Percentiles rank a stretch among this genome's conserved stretches.
Evolutionary conservation across 2,329 filamentous ascomycete species (phyloP).

Genomic region (Nigrograna mackinnonii): DNA sequence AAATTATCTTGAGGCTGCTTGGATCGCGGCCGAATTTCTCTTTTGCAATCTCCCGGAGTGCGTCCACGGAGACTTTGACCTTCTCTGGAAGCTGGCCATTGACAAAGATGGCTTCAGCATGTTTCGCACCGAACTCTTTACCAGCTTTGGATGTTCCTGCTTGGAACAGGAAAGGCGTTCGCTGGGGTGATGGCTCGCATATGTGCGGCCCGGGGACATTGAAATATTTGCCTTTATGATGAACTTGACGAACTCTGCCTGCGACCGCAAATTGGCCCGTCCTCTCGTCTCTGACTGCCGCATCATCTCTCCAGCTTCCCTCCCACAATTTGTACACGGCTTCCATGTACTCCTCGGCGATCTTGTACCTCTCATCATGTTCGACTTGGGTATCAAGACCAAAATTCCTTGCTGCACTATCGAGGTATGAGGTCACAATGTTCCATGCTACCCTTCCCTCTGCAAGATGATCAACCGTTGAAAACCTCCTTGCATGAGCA

Average conservation of each 20-base stretch:
- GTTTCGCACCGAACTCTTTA: constrained; percentile 66
- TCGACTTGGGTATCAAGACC: constrained; percentile 57
- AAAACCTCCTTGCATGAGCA: constrained; percentile 62
- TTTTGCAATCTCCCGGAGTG: constrained; percentile 60
- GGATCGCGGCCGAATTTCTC: constrained; percentile 61
- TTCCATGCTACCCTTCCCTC: constrained; percentile 54
- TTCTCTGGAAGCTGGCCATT: constrained; percentile 64
- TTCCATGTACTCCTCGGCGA: constrained; percentile 69
- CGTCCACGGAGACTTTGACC: constrained; percentile 61
- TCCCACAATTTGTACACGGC: constrained; percentile 70
- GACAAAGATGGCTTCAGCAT: constrained; percentile 71
- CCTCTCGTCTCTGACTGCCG: constrained; percentile 60
- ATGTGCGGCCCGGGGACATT: constrained; percentile 68
- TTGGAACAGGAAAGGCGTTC: constrained; percentile 69
- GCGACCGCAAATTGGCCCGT: constrained; percentile 61
- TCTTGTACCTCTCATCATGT: constrained; percentile 68
- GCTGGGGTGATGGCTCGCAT: constrained; percentile 66
- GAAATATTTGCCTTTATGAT: constrained; percentile 68
- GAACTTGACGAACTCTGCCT: constrained; percentile 61
- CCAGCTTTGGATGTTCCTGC: constrained; percentile 68
- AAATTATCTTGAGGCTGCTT: constrained; percentile 65
- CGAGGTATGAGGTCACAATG: constrained; percentile 67
- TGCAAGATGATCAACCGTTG: constrained; percentile 67
- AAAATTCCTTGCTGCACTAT: constrained; percentile 65
- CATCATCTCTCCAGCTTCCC: constrained; percentile 66